A percentile compares a stretch with the other conserved stretches of the same genome.
These are phyloP conservation scores for Parascedosporium putredinis DNA, from an alignment of 2,329 filamentous ascomycete species.

Conservation along the genomic window DNA sequence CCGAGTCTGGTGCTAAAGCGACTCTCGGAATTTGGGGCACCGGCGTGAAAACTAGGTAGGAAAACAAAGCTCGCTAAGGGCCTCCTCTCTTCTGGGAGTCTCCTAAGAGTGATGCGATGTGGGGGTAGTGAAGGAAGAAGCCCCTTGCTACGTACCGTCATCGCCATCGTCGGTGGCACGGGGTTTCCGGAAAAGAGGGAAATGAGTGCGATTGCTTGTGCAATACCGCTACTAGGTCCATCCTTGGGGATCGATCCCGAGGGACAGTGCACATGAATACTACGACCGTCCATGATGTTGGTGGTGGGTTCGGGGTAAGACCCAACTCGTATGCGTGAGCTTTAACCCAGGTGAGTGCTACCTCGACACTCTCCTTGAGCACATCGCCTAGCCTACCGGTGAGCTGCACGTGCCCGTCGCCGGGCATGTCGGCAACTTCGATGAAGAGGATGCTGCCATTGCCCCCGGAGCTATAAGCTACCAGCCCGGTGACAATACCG, in stretches of 20 bases:
- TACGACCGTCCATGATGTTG: slow-evolving; percentile 92
- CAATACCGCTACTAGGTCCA: slow-evolving; percentile 75
- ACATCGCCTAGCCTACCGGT: slow-evolving; percentile 96
- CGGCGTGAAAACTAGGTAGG: not conserved
- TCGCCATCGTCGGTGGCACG: slow-evolving; percentile 85
- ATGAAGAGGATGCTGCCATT: slow-evolving; percentile 97
- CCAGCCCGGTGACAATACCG: slow-evolving; percentile 89
- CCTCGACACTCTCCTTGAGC: slow-evolving; percentile 92
- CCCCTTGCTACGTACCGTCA: slow-evolving; percentile 79
- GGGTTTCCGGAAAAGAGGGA: slow-evolving; percentile 77
- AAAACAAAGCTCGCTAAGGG: slow-evolving; percentile 8
- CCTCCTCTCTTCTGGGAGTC: too few relatives aligned
- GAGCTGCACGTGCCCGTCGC: slow-evolving; percentile 80
- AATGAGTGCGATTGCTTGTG: slow-evolving; percentile 87
- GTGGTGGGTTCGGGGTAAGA: slow-evolving; percentile 68
- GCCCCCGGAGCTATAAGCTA: slow-evolving; percentile 85
- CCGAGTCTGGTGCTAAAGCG: too few relatives aligned
- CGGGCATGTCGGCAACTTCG: slow-evolving; percentile 95
- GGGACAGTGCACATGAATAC: slow-evolving; percentile 92
- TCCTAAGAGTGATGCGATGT: too few relatives aligned
- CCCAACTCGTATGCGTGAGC: slow-evolving; percentile 88
- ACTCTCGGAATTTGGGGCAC: too few relatives aligned
- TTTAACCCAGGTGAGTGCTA: slow-evolving; percentile 94
- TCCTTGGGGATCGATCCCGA: slow-evolving; percentile 94
- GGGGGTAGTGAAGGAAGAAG: too few relatives aligned